Percentiles rank a stretch among this genome's conserved stretches.
phyloP scores from a whole-genome alignment of 345 rosid species.

The Gossypium herbaceum region DNA sequence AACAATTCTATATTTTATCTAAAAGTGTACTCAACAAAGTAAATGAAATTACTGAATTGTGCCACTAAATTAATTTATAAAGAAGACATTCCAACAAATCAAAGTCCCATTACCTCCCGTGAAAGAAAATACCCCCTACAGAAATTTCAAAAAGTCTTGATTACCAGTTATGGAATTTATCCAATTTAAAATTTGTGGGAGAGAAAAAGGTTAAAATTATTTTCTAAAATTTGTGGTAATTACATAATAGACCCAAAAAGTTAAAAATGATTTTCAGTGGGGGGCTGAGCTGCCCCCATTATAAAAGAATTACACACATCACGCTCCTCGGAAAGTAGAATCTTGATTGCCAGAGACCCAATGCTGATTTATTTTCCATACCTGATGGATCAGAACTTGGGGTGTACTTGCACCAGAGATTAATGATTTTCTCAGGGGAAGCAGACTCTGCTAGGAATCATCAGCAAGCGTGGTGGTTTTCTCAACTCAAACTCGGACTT shows the following conservation, averaged over 20 bases:
- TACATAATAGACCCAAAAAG: constrained; percentile 3
- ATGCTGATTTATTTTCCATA: neutral
- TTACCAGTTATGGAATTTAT: too few relatives aligned
- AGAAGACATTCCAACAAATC: too few relatives aligned
- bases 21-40: too few relatives aligned
- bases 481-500: neutral
- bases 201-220: neutral
- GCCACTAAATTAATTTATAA: too few relatives aligned
- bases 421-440: neutral
- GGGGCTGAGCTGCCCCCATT: neutral
- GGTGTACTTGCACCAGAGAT: neutral
- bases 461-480: neutral
- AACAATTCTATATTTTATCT: too few relatives aligned
- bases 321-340: neutral
- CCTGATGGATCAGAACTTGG: neutral
- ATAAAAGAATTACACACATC: neutral
- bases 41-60: too few relatives aligned
- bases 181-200: neutral
- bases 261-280: neutral
- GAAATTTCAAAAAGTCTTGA: too few relatives aligned
- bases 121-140: too few relatives aligned
- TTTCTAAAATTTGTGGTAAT: constrained; percentile 2
- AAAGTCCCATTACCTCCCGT: too few relatives aligned
- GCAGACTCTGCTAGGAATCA: neutral
- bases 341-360: neutral